Base-by-base conservation (phyloP, 176 grass and related monocot genomes). In the Oryza glaberrima region DNA sequence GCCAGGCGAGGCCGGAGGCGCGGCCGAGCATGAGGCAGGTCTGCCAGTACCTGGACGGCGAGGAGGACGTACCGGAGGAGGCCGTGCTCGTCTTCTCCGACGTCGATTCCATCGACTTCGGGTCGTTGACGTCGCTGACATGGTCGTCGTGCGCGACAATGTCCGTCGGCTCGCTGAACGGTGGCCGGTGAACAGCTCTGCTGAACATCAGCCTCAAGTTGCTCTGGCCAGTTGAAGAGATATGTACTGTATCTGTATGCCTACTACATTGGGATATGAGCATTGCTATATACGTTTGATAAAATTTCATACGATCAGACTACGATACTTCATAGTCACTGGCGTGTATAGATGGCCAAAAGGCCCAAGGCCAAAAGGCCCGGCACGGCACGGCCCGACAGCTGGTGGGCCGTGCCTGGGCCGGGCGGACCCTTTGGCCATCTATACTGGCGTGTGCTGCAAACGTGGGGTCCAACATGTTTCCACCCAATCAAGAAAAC, bases 21-120 rank as follows among this genome's bases (percentile, higher is more conserved):
- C 65, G 88, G 63, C 91, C 88, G 3, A 85, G 61, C 16, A 91
- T 89, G 88, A 83, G 86, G 72, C 85, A 91, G 60, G 91, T 91
- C 9, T 85, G 83, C 76, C 86, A 76, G 48, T 81, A 87, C 36
- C 67, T 96, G 28, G 46, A 89, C 15, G 81, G 86, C 73, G 71
- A 86, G 10, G 47, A 79, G 10, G 47, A 79, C 13, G 25, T 89
- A 52, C 66, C 76, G 30, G 76, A 82, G 44, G 28, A 76, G 30
- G 60, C 67, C 6, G 34, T 51, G 43, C 17, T 73, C 48, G 15
- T 11, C 14, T 36, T 79, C 38, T 41, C 74, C 11, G 60, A 72
- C 25, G 15, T 28, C 4, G 63, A 84, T 17, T 76, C 77, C 69
- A 3, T 80, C 25, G 54, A 88, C 32, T 78, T 83, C 65, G 65